Evolutionary conservation across 805 yeast species (phyloP).

Genomic region (Metschnikowia reukaufii): DNA sequence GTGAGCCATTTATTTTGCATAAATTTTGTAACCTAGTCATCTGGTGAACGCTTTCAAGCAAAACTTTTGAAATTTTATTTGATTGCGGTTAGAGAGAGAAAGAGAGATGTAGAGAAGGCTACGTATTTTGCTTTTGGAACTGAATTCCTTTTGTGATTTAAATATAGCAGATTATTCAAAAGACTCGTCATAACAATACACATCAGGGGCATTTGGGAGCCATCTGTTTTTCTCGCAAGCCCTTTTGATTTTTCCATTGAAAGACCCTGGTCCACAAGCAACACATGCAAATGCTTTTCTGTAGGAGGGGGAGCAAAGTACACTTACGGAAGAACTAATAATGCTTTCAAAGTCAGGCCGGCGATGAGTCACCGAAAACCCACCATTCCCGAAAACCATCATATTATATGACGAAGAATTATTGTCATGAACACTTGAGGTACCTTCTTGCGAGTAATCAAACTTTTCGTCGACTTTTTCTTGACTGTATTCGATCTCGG

Average conservation of each 20-base stretch:
- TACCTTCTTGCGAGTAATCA: neutral
- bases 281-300: constrained; percentile 38
- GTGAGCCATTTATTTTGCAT: too few relatives aligned
- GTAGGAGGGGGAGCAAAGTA: constrained; percentile 14
- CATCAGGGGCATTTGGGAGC: constrained; percentile 34
- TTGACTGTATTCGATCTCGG: constrained; percentile 6
- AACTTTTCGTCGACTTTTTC: constrained; percentile 4
- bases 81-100: too few relatives aligned
- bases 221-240: constrained; percentile 32
- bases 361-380: constrained; percentile 10
- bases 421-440: constrained; percentile 3
- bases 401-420: neutral
- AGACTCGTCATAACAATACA: constrained; percentile 43
- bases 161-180: constrained; percentile 17
- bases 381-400: constrained; percentile 2
- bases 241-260: constrained; percentile 29
- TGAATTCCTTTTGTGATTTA: too few relatives aligned
- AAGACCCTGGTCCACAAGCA: constrained; percentile 40
- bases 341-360: constrained; percentile 24
- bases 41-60: too few relatives aligned
- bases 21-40: too few relatives aligned
- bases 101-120: too few relatives aligned
- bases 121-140: too few relatives aligned
- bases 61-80: too few relatives aligned
- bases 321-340: constrained; percentile 18